These are phyloP conservation scores for Rhodotorula taiwanensis DNA, from an alignment of 768 basidiomycete genomes.

Conservation along the genomic window DNA sequence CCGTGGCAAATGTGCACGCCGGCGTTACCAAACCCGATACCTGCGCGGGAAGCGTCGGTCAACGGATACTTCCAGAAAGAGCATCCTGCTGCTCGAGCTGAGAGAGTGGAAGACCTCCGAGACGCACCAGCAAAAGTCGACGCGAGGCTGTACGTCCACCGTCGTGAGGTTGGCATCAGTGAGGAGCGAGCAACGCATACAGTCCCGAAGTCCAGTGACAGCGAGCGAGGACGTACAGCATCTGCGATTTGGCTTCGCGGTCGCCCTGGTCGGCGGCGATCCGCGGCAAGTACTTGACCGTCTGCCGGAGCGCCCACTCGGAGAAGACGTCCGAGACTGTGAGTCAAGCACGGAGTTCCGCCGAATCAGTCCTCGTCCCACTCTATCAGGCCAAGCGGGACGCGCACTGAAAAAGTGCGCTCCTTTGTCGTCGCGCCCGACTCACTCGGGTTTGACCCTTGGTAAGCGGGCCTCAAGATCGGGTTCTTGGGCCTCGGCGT, in stretches of 20 bases:
- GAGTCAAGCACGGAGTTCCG: not conserved
- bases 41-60: conserved; percentile 5
- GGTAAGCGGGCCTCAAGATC: conserved; percentile 81
- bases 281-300: conserved; percentile 75
- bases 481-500: conserved; percentile 84
- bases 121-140: conserved; percentile 88
- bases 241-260: conserved; percentile 74
- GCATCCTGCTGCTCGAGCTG: too few species aligned
- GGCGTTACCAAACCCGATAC: conserved; percentile 52
- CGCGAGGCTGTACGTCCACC: conserved; percentile 56
- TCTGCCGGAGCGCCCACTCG: conserved; percentile 78
- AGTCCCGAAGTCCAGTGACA: too few species aligned
- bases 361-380: not conserved
- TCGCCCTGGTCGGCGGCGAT: conserved; percentile 73
- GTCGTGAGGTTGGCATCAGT: too few species aligned
- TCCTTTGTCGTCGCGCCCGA: not conserved
- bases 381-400: not conserved
- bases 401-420: not conserved
- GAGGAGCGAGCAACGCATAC: too few species aligned
- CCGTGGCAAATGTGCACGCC: conserved; percentile 61
- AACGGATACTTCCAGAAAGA: too few species aligned
- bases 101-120: too few species aligned
- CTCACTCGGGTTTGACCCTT: conserved; percentile 68
- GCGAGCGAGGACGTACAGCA: conserved; percentile 52
- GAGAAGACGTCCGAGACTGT: conserved; percentile 84